Percentiles rank a stretch among this genome's conserved stretches.
phyloP scores from a whole-genome alignment of 2,329 filamentous ascomycete genomes.

The Colletotrichum sp. region DNA sequence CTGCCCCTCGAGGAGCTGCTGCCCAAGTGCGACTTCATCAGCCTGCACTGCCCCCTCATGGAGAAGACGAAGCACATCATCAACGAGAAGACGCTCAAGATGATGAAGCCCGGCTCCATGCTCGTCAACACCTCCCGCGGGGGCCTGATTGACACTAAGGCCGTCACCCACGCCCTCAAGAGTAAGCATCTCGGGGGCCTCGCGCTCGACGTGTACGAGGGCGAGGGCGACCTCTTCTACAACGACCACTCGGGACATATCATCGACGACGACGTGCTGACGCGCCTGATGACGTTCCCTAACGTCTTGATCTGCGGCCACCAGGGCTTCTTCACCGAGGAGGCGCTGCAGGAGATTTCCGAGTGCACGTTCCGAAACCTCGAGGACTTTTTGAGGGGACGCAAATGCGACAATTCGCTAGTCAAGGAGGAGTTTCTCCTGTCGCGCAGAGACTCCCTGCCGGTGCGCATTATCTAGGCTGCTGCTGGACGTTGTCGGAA shows the following conservation, averaged over 20 bases:
- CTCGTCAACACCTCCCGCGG: slow-evolving; percentile 74
- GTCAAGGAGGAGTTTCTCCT: slow-evolving; percentile 25
- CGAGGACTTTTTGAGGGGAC: slow-evolving; percentile 42
- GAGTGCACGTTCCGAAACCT: slow-evolving; percentile 64
- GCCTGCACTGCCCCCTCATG: slow-evolving; percentile 70
- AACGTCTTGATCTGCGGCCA: slow-evolving; percentile 72
- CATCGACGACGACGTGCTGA: slow-evolving; percentile 70
- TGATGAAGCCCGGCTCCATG: slow-evolving; percentile 65
- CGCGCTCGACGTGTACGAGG: slow-evolving; percentile 73
- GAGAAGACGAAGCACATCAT: slow-evolving; percentile 66
- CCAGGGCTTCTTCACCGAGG: slow-evolving; percentile 72
- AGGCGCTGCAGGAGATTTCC: slow-evolving; percentile 69
- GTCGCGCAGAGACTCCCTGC: slow-evolving; percentile 29
- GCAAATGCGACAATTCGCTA: slow-evolving; percentile 42
- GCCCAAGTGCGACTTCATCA: slow-evolving; percentile 63
- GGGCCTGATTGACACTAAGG: slow-evolving; percentile 64
- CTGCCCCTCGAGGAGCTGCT: slow-evolving; percentile 60
- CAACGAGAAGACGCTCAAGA: slow-evolving; percentile 53
- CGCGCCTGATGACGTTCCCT: slow-evolving; percentile 70
- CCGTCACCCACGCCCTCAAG: slow-evolving; percentile 67
- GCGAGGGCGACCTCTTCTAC: slow-evolving; percentile 68
- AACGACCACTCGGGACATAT: slow-evolving; percentile 68
- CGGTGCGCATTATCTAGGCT: slow-evolving; percentile 35
- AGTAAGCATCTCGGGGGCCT: slow-evolving; percentile 62
- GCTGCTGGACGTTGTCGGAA: not conserved